Evolutionary conservation across 2,329 filamentous ascomycete genomes (phyloP), one percentile per base, ranked within the genome.

Genomic region (Ceratocystis ficicola): DNA sequence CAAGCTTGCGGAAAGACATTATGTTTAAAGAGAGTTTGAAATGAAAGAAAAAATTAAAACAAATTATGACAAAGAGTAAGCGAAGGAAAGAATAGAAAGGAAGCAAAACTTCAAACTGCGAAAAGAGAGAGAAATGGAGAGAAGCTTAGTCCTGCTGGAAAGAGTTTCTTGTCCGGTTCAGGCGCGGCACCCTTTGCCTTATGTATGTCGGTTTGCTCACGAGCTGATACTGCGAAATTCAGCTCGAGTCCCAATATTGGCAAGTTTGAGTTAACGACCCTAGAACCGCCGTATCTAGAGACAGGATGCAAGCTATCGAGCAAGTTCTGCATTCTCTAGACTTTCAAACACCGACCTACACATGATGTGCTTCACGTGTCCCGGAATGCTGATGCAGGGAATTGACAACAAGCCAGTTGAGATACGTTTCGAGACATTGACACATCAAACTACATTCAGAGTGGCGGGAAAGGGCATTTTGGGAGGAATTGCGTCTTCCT

Each of bases 1-100:
- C 57, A 25, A 67, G 55, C 15, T 61, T 62, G n/a, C 62, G 66
- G 22, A 67, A 44, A 55, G 62, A 44, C 62, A 67, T 67, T 22
- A 25, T 65, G 52, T 46, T 44, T 2, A 66, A 48, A 52, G 22
- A 61, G 10, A 0, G 41, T 17, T 46, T 32, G 22, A 46, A 63
- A 48, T 6, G 55, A 50, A 44, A 30, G n/a, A 15, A 52, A 52
- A 20, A 48, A 44, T 55, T 20, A 41, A 30, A 50, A 55, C 5
- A n/a, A 4, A 28, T 25, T 25, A 25, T 25, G 2, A 44, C 44
- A 52, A 3, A 55, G 12, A 7, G 25, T 50, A 50, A 65, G 62
- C 44, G 52, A 61, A 65, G 36, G 44, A 50, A 55, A 22, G 25
- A 17, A 50, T 32, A 44, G 28, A 25, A 50, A 44, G 17, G 4